A percentile compares a stretch with the other conserved stretches of the same genome.
Conservation (phyloP, 345 rosid genomes). For the Eucalyptus rudis region DNA sequence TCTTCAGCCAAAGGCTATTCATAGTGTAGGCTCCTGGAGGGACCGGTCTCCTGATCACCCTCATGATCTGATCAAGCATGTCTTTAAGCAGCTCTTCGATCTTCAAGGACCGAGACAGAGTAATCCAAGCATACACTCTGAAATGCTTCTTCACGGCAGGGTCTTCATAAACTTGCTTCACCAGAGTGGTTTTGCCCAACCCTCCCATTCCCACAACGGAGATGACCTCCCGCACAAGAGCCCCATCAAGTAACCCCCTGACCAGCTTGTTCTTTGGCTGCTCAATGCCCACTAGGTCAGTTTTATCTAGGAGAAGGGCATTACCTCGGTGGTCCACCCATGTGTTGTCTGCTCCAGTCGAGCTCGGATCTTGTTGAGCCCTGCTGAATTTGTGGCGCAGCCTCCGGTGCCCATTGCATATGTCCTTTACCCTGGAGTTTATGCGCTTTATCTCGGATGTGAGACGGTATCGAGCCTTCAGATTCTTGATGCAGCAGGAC, state of each 20-base stretch:
- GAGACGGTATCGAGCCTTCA: conserved; percentile 7
- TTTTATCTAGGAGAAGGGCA: conserved; percentile 17
- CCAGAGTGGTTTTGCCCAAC: conserved; percentile 25
- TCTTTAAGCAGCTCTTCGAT: conserved; percentile 3
- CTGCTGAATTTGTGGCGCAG: background rate
- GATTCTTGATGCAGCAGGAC: conserved; percentile 5
- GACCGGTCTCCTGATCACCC: background rate
- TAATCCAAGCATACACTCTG: conserved; percentile 9
- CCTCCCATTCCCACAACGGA: conserved; percentile 32
- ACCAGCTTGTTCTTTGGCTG: conserved; percentile 8
- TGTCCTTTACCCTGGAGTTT: background rate
- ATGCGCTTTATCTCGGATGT: background rate
- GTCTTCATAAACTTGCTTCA: conserved; percentile 19
- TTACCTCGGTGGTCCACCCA: conserved; percentile 4
- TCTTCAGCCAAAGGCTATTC: conserved; percentile 2
- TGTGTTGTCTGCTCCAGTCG: background rate
- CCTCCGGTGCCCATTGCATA: conserved; percentile 1
- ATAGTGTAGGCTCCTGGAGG: conserved; percentile 11
- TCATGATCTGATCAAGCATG: conserved; percentile 6
- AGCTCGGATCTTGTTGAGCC: background rate
- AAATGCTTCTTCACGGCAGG: conserved; percentile 5
- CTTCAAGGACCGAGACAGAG: conserved; percentile 5
- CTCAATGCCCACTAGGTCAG: conserved; percentile 22
- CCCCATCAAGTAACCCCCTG: background rate
- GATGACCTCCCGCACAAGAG: background rate